Base-by-base conservation (phyloP, 495 filamentous ascomycete species). In the Aspergillus affinis region DNA sequence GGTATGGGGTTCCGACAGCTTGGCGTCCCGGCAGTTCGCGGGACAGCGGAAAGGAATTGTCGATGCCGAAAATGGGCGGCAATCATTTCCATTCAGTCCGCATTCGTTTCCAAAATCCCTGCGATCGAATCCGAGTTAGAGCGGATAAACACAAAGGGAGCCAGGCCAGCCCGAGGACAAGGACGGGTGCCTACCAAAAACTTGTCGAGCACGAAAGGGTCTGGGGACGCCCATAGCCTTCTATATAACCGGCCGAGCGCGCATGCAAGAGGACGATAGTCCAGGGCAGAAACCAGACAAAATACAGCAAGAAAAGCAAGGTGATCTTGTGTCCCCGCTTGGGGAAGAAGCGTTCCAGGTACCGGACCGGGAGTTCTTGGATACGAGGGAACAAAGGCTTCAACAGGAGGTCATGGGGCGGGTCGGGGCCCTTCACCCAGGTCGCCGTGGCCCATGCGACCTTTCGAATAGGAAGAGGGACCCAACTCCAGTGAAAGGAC, bases 1-100 rank as follows among this genome's bases (percentile, higher is more conserved):
- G 2, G 87, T 86, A 59, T 86, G 80, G 13, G 88, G 87, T 56
- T 92, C 88, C 51, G 90, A 72, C 19, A 93, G 79, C 66, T 81
- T 81, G 41, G 83, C 77, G 61, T 82, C 81, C 23, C 77, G 76
- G 69, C 92, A 96, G 66, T 87, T 88, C 3, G 88, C 88, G 26
- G 91, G 89, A 65, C 92, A 96, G 51, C 87, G 81, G 70, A 96
- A 96, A 15, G 90, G 81, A 60, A 89, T 82, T 2, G 81, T 84
- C 52, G 81, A 81, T 56, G 84, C 82, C 47, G 79, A 81, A 65
- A 96, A 96, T 0, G 92, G 92, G n/a, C 88, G 84, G 71, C 92
- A 96, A 60, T 85, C 75, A 51, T 87, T 86, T 15, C 92, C 92
- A 62, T 96, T 84, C 9, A 94, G 64, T 5, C 91, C 92, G 68